phyloP scores from a whole-genome alignment of 2,329 filamentous ascomycete genomes.

The Xylaria polymorpha region DNA sequence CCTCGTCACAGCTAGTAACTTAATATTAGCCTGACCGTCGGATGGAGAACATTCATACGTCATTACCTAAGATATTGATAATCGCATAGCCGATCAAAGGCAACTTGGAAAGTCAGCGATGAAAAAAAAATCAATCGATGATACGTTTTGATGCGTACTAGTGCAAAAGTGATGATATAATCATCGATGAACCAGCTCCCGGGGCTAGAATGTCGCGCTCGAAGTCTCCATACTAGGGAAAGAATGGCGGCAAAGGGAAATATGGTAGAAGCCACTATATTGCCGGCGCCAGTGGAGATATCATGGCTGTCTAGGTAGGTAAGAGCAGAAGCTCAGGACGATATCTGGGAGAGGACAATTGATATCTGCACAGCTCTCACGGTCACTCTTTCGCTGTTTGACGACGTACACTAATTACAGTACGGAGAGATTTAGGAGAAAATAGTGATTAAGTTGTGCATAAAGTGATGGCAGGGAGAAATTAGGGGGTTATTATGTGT shows the following conservation, averaged over 20 bases:
- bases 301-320: background rate
- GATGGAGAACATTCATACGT: background rate
- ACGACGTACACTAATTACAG: background rate
- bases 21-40: background rate
- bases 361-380: background rate
- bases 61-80: constrained; percentile 15
- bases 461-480: background rate
- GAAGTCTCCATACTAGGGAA: constrained; percentile 1
- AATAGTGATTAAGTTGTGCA: background rate
- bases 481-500: background rate
- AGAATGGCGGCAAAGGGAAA: constrained; percentile 6
- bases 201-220: background rate
- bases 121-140: background rate
- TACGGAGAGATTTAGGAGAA: background rate
- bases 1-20: background rate
- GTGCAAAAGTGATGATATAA: constrained; percentile 14
- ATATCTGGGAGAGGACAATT: background rate
- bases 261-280: constrained; percentile 3
- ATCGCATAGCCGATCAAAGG: constrained; percentile 11
- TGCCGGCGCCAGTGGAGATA: background rate
- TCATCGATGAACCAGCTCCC: constrained; percentile 12
- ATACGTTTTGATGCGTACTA: background rate
- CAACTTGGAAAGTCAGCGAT: constrained; percentile 3
- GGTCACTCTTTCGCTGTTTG: background rate
- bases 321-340: background rate